Conservation (phyloP, 768 basidiomycete species). For the Holtermannia corniformis region DNA sequence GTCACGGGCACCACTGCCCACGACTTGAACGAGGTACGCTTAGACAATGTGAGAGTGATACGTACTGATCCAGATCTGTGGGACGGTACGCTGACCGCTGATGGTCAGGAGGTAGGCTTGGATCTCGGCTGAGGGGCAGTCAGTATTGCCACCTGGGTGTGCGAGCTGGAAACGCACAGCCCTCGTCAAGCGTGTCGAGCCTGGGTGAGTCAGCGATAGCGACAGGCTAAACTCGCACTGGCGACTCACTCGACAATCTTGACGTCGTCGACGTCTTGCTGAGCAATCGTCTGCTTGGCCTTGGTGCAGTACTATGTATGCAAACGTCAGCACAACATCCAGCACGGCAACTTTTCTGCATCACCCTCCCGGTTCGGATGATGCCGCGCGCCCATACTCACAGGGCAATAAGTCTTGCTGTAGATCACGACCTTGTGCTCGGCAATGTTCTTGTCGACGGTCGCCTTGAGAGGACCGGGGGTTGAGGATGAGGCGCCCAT, state of each 20-base stretch:
- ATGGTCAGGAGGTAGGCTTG: slow-evolving; percentile 34
- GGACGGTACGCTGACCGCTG: slow-evolving; percentile 39
- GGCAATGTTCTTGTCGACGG: slow-evolving; percentile 28
- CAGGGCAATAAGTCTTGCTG: slow-evolving; percentile 38
- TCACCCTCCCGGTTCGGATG: too few species aligned
- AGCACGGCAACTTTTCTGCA: too few species aligned
- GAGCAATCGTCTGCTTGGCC: slow-evolving; percentile 23
- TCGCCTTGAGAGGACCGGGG: slow-evolving; percentile 10
- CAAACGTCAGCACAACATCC: slow-evolving; percentile 2
- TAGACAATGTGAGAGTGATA: background rate
- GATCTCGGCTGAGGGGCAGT: slow-evolving; percentile 23
- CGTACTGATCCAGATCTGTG: slow-evolving; percentile 36
- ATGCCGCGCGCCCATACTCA: slow-evolving; percentile 22
- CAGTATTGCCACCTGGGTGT: background rate
- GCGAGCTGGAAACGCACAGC: slow-evolving; percentile 20
- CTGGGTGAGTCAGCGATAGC: slow-evolving; percentile 6
- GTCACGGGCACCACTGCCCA: too few species aligned
- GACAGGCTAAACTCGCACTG: slow-evolving; percentile 2
- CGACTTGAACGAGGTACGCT: too few species aligned
- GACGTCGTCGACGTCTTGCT: slow-evolving; percentile 20
- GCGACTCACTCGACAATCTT: slow-evolving; percentile 22
- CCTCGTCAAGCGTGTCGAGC: slow-evolving; percentile 35
- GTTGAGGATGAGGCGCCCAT: background rate
- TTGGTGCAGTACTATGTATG: slow-evolving; percentile 23
- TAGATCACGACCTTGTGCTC: slow-evolving; percentile 36